phyloP scores from a whole-genome alignment of 805 yeast species.

The Saccharomycodes ludwigii region DNA sequence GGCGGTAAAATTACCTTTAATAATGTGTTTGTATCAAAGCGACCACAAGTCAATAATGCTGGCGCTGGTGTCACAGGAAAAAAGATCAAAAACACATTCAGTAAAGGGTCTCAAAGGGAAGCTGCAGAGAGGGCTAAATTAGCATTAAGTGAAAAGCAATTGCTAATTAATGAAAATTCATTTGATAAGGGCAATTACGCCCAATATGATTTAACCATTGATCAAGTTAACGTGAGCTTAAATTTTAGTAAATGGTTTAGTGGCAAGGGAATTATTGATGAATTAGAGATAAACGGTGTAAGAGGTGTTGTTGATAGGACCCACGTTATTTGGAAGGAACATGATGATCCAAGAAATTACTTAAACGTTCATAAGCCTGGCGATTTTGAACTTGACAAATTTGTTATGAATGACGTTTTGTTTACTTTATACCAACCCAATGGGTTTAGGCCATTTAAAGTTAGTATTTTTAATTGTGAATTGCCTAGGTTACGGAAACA shows the following conservation, averaged over 20 bases:
- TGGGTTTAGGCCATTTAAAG: slow-evolving; percentile 70
- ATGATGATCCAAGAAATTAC: slow-evolving; percentile 75
- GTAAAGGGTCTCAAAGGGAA: slow-evolving; percentile 61
- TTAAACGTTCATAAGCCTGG: slow-evolving; percentile 67
- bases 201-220: slow-evolving; percentile 85
- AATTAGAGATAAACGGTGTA: slow-evolving; percentile 68
- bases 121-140: slow-evolving; percentile 47
- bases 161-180: slow-evolving; percentile 24
- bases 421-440: slow-evolving; percentile 74
- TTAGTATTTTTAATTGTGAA: slow-evolving; percentile 81
- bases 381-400: slow-evolving; percentile 82
- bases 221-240: slow-evolving; percentile 67
- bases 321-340: slow-evolving; percentile 70
- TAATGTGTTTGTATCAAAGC: slow-evolving; percentile 72
- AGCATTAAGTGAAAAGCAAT: slow-evolving; percentile 19
- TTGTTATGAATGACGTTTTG: slow-evolving; percentile 73
- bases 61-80: no score
- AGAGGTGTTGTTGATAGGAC: slow-evolving; percentile 91
- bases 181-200: slow-evolving; percentile 90
- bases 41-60: slow-evolving; percentile 46
- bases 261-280: slow-evolving; percentile 79
- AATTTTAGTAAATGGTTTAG: slow-evolving; percentile 80
- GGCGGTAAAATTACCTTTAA: slow-evolving; percentile 75
- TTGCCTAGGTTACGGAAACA: slow-evolving; percentile 72
- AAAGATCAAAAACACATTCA: slow-evolving; percentile 33